Evolutionary conservation across 306 rosid genomes (phyloP).

Genomic region (Quercus agrifolia): DNA sequence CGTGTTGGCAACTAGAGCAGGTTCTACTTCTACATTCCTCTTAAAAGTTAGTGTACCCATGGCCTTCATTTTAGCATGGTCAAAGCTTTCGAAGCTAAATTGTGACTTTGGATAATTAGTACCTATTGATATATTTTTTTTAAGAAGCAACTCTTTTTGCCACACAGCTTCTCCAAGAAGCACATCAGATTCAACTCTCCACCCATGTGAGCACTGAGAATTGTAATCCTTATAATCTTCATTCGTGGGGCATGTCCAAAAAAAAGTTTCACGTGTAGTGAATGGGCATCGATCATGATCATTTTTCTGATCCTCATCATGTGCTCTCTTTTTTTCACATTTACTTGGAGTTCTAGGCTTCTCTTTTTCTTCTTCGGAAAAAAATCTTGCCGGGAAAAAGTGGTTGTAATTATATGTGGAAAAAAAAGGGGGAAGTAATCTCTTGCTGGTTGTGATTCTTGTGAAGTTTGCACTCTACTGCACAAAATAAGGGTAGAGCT

Average conservation of each 20-base stretch:
- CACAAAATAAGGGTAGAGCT: not conserved
- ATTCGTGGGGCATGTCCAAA: constrained; percentile 58
- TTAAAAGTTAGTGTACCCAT: too few species aligned
- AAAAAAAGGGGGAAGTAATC: not conserved
- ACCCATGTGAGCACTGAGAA: constrained; percentile 23
- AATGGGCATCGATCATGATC: constrained; percentile 22
- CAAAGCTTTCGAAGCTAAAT: constrained; percentile 31
- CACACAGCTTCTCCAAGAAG: too few species aligned
- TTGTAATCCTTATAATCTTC: constrained; percentile 13
- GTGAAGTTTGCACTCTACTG: not conserved
- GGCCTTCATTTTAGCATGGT: not conserved
- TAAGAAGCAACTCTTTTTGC: too few species aligned
- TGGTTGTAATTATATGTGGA: not conserved
- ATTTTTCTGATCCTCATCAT: constrained; percentile 25
- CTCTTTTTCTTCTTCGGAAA: constrained; percentile 5
- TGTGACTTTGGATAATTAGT: constrained; percentile 21
- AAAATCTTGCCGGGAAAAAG: not conserved
- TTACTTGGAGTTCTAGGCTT: constrained; percentile 15
- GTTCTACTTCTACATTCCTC: constrained; percentile 8
- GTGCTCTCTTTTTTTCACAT: not conserved
- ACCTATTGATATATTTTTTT: not conserved
- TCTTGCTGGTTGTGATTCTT: not conserved
- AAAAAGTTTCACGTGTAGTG: constrained; percentile 45
- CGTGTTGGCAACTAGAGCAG: not conserved
- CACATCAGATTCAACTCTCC: not conserved